Conservation (phyloP, 2,329 filamentous ascomycete species). For the Alternaria conjuncta region DNA sequence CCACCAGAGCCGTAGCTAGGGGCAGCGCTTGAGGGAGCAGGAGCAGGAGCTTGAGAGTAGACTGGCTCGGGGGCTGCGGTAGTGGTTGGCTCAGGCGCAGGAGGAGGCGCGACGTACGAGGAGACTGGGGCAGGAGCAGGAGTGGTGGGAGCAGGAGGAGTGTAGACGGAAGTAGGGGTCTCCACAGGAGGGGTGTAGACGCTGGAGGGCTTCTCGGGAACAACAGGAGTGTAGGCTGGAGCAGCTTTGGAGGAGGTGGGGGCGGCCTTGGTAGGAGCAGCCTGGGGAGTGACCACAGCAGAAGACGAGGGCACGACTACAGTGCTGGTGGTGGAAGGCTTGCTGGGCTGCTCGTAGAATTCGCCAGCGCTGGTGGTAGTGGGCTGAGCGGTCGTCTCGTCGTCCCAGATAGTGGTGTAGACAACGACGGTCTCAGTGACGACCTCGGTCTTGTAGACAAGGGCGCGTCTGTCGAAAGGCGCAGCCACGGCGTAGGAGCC, state of each 20-base stretch:
- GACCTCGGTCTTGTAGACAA: slow-evolving; percentile 42
- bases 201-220: slow-evolving; percentile 14
- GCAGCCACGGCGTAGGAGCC: slow-evolving; percentile 43
- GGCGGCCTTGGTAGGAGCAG: slow-evolving; percentile 10
- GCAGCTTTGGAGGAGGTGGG: slow-evolving; percentile 1
- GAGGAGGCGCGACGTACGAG: slow-evolving; percentile 8
- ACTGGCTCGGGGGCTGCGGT: slow-evolving; percentile 2
- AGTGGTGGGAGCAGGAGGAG: slow-evolving; percentile 7
- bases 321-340: slow-evolving; percentile 26
- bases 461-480: slow-evolving; percentile 43
- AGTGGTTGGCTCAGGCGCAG: slow-evolving; percentile 14
- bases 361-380: slow-evolving; percentile 30
- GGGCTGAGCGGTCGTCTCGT: slow-evolving; percentile 23
- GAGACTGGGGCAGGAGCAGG: slow-evolving; percentile 13
- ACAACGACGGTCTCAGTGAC: slow-evolving; percentile 43
- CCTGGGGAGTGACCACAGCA: slow-evolving; percentile 13
- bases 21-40: slow-evolving; percentile 7
- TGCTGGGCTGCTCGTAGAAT: slow-evolving; percentile 32
- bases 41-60: slow-evolving; percentile 11
- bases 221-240: slow-evolving; percentile 20
- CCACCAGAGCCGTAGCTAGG: slow-evolving; percentile 4
- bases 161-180: slow-evolving; percentile 8
- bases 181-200: slow-evolving; percentile 18
- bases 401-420: slow-evolving; percentile 47
- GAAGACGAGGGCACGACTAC: slow-evolving; percentile 18